These are phyloP conservation scores for Bonnemaisonia californica DNA, from an alignment of 31 red algal species.

Conservation along the genomic window DNA sequence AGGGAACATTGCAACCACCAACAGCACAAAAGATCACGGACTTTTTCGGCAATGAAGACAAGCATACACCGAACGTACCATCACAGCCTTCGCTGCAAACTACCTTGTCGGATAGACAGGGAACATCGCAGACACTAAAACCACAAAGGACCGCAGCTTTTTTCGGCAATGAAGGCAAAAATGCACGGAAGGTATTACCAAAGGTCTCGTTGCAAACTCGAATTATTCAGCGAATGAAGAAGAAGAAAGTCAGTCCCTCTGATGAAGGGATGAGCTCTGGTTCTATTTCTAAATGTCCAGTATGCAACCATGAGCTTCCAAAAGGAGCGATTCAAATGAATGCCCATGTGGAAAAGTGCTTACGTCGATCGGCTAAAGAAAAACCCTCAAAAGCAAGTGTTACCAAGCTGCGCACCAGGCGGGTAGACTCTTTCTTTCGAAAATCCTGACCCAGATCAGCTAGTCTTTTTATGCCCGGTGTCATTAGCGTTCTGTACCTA, in stretches of 20 bases:
- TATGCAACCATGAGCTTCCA: slow-evolving; percentile 16
- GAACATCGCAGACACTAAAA: neutral
- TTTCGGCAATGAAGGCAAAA: slow-evolving; percentile 4
- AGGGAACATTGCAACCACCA: neutral
- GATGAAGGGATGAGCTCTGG: too few species aligned
- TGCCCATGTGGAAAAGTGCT: slow-evolving; percentile 37
- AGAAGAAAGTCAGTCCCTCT: too few species aligned
- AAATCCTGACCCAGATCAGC: neutral
- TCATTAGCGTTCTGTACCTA: too few species aligned
- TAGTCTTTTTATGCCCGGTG: too few species aligned
- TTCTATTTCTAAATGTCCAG: too few species aligned
- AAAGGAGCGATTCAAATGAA: slow-evolving; percentile 25
- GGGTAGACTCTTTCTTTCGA: slow-evolving; percentile 19
- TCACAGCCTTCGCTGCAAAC: too few species aligned
- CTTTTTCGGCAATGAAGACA: slow-evolving; percentile 16
- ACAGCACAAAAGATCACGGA: slow-evolving; percentile 10
- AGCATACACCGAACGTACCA: too few species aligned
- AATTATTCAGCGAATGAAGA: too few species aligned
- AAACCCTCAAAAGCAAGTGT: neutral
- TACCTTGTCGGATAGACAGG: slow-evolving; percentile 25
- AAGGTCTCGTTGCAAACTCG: too few species aligned
- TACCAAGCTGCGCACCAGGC: neutral
- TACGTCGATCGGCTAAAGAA: neutral
- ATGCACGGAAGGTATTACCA: too few species aligned
- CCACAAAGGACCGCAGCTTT: slow-evolving; percentile 15